A percentile compares a stretch with the other conserved stretches of the same genome.
Conservation (phyloP, 257 asterid species). For the Solanum commersonii region DNA sequence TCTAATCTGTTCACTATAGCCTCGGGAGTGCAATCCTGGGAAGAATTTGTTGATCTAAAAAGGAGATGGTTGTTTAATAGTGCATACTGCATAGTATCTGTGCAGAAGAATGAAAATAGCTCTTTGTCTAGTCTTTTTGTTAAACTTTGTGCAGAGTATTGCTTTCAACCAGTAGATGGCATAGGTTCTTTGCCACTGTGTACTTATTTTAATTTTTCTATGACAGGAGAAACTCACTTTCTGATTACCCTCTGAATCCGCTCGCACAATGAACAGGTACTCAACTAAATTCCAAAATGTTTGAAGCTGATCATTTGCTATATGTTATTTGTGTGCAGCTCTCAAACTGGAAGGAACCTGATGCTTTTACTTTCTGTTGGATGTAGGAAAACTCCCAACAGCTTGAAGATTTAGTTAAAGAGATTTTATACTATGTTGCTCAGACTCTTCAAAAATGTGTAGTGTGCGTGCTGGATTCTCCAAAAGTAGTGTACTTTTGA, state of each 20-base stretch:
- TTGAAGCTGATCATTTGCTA: background rate
- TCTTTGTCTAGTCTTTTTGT: background rate
- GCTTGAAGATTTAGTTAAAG: conserved; percentile 8
- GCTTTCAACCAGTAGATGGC: background rate
- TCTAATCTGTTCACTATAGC: background rate
- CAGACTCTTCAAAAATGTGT: background rate
- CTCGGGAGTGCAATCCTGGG: background rate
- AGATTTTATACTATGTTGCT: background rate
- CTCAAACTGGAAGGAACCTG: background rate
- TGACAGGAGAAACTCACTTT: background rate
- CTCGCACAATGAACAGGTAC: background rate
- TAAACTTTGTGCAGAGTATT: background rate
- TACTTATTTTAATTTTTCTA: background rate
- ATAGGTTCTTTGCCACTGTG: background rate
- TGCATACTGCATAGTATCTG: background rate
- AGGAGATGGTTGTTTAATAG: background rate
- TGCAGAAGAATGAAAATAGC: background rate
- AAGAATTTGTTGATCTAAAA: background rate
- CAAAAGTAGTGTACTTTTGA: background rate
- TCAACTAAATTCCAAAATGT: background rate
- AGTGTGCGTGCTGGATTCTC: background rate
- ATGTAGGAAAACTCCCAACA: conserved; percentile 19
- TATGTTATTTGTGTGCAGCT: background rate
- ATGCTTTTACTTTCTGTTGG: background rate
- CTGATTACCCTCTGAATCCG: background rate